Evolutionary conservation across 257 asterid genomes (phyloP).

Genomic region (Euphrasia confusa): DNA sequence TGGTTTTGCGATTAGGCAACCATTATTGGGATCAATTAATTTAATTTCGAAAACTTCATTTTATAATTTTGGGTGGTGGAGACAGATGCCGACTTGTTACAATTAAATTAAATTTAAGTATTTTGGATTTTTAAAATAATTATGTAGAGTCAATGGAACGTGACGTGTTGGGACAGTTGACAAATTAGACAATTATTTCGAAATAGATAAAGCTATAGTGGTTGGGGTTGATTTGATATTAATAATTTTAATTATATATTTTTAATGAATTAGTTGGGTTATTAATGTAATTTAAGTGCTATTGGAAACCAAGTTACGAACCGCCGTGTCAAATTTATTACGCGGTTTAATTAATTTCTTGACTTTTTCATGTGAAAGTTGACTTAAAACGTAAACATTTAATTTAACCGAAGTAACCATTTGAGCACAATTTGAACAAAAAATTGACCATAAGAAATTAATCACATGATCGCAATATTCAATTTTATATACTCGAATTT

Average conservation of each 20-base stretch:
- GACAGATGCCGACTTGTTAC: neutral
- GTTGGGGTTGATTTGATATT: conserved; percentile 2
- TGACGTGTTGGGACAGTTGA: conserved; percentile 45
- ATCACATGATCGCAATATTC: neutral
- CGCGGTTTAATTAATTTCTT: too few relatives aligned
- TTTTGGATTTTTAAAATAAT: too few relatives aligned
- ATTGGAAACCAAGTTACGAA: too few relatives aligned
- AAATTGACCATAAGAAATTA: neutral
- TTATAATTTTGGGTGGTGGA: neutral
- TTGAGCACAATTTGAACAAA: too few relatives aligned
- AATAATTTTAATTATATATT: neutral
- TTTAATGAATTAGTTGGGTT: neutral
- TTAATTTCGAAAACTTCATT: neutral
- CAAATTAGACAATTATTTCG: conserved; percentile 29
- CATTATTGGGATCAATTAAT: conserved; percentile 7
- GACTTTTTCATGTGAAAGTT: too few relatives aligned
- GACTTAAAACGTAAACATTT: too few relatives aligned
- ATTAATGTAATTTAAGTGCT: neutral
- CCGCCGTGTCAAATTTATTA: too few relatives aligned
- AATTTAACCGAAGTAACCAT: too few relatives aligned
- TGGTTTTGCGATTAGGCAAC: neutral
- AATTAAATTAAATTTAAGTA: neutral
- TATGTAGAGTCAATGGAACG: conserved; percentile 10
- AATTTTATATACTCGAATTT: neutral
- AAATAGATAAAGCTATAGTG: conserved; percentile 20